Evolutionary conservation across 495 filamentous ascomycete genomes (phyloP), one percentile per base, ranked within the genome.

Genomic region (Trichoderma gamsii): DNA sequence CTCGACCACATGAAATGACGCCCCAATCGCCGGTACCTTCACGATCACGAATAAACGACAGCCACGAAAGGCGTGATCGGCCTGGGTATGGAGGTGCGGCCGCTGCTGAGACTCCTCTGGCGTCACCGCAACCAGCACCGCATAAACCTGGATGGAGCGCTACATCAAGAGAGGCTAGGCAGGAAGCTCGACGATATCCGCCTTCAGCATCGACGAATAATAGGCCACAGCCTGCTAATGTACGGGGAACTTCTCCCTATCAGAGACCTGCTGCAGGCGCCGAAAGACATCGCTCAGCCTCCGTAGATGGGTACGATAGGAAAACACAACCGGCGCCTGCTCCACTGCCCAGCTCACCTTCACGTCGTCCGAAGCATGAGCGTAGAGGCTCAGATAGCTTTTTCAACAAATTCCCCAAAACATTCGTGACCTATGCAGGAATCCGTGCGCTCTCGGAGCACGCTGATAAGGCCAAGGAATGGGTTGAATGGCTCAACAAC

Each of bases 401-500:
- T 21, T 46, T 66, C 21, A 49, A 13, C 38, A 43, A 66, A 13
- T 46, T 66, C 21, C 65, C 65, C 3, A 66, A n/a, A 4, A 21
- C 65, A 7, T 66, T 66, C 11, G 27, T 23, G 9, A 49, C 65
- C 9, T 66, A 66, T 29, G 65, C 65, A 15, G 65, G 65, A 15
- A 46, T 66, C 8, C 38, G 43, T 8, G 65, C 65, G 8, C 41
- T 66, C 41, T 46, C 65, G 0, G 44, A 66, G 43, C 38, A 66
- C 43, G 65, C 65, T n/a, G 65, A 66, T 43, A 49, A 32, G 43
- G 65, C 65, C 41, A 66, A 66, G 18, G 65, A 66, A 46, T 66
- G 65, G 65, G 41, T 66, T n/a, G 27, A 43, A 13, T 66, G 65
- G 65, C 29, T 66, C 41, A 46, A 66, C 41, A 46, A 66, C n/a